phyloP scores from a whole-genome alignment of 345 rosid species.

The Hirschfeldia incana region DNA sequence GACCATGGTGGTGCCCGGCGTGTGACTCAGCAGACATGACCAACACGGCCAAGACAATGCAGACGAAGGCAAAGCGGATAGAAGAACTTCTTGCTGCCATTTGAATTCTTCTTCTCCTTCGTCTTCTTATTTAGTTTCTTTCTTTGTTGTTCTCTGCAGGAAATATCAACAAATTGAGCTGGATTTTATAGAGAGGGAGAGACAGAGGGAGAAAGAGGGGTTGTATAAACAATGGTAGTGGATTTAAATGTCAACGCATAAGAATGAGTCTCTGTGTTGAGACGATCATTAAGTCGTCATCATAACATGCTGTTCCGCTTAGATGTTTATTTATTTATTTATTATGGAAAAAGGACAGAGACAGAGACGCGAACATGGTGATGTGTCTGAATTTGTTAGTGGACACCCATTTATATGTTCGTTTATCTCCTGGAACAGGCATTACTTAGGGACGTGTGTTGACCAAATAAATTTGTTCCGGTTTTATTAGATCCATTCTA shows the following conservation, averaged over 20 bases:
- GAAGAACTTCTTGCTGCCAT: constrained; percentile 37
- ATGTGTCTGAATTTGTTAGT: constrained; percentile 29
- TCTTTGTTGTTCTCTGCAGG: background rate
- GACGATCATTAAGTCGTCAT: constrained; percentile 6
- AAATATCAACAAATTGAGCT: background rate
- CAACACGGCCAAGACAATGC: constrained; percentile 39
- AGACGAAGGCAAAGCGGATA: constrained; percentile 33
- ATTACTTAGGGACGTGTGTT: constrained; percentile 10
- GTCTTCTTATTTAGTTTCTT: background rate
- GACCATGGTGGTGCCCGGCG: background rate
- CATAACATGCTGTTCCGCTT: constrained; percentile 14
- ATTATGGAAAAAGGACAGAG: background rate
- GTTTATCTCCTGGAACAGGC: constrained; percentile 26
- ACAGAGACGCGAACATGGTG: constrained; percentile 18
- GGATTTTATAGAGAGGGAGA: constrained; percentile 20
- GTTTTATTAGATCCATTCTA: background rate
- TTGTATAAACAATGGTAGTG: background rate
- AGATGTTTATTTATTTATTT: background rate
- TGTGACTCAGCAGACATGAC: constrained; percentile 33
- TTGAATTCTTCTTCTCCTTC: constrained; percentile 2
- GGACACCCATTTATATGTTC: constrained; percentile 30
- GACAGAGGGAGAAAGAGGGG: background rate
- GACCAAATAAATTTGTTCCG: background rate
- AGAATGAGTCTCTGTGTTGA: constrained; percentile 20
- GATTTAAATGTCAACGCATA: constrained; percentile 21